Percentiles rank a stretch among this genome's conserved stretches.
These are phyloP conservation scores for Herpomyces periplanetae DNA, from an alignment of 2,329 filamentous ascomycete genomes.

Conservation along the genomic window DNA sequence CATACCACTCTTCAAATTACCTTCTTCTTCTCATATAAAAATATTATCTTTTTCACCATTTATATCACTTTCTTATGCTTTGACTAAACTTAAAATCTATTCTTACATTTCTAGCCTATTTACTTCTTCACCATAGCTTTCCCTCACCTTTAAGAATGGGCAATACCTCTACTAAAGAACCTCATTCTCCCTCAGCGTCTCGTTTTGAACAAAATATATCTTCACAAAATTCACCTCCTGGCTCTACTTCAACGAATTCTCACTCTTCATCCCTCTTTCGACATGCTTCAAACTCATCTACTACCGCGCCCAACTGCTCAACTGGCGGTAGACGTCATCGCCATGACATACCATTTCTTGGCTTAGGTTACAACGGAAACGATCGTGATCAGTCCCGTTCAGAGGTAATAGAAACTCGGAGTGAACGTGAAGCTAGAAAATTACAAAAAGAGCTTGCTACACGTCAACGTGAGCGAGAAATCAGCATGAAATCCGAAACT, in stretches of 20 bases:
- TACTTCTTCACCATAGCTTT: no score
- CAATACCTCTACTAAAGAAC: conserved; percentile 12
- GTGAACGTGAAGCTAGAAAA: conserved; percentile 54
- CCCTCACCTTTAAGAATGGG: conserved; percentile 8
- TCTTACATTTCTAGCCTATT: no score
- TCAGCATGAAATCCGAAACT: conserved; percentile 60
- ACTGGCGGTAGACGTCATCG: conserved; percentile 14
- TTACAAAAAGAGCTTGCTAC: conserved; percentile 38
- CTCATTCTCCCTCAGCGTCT: conserved; percentile 7
- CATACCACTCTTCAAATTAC: no score
- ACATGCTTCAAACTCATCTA: conserved; percentile 5
- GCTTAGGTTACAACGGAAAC: conserved; percentile 12
- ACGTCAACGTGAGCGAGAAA: conserved; percentile 45
- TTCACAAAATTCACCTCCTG: conserved; percentile 6
- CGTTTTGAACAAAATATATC: conserved; percentile 7
- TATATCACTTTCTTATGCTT: no score
- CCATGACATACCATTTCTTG: conserved; percentile 18
- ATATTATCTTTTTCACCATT: no score
- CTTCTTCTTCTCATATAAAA: no score
- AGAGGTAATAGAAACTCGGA: conserved; percentile 42
- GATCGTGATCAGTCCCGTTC: conserved; percentile 13
- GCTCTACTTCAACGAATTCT: conserved; percentile 4
- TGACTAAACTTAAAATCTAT: no score
- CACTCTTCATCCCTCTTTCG: conserved; percentile 4
- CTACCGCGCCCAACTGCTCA: conserved; percentile 9